A percentile compares a stretch with the other conserved stretches of the same genome.
Evolutionary conservation across 345 rosid species (phyloP).

Genomic region (Rhodomyrtus tomentosa): DNA sequence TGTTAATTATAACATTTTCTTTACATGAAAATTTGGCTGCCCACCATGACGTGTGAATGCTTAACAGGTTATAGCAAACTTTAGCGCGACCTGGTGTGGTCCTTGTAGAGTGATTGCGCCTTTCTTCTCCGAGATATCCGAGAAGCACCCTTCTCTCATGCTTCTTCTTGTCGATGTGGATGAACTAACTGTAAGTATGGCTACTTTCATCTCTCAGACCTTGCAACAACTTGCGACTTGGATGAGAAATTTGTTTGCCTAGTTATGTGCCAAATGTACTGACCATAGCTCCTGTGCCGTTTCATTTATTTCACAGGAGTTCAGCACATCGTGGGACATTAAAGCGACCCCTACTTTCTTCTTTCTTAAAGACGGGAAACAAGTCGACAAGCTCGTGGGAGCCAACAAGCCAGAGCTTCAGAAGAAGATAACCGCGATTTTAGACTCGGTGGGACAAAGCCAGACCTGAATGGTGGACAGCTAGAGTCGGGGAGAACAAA

Average conservation of each 20-base stretch:
- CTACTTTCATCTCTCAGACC: background rate
- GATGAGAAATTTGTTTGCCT: background rate
- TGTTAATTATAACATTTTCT: background rate
- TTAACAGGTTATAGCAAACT: conserved; percentile 65
- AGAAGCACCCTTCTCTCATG: conserved; percentile 55
- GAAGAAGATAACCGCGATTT: conserved; percentile 45
- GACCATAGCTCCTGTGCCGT: background rate
- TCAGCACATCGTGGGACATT: conserved; percentile 79
- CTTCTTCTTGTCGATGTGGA: conserved; percentile 75
- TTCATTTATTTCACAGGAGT: conserved; percentile 34
- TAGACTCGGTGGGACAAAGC: conserved; percentile 13
- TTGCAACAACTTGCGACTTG: background rate
- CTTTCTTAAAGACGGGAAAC: conserved; percentile 75
- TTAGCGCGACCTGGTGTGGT: conserved; percentile 88
- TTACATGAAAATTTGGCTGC: background rate
- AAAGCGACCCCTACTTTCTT: conserved; percentile 89
- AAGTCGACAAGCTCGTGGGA: conserved; percentile 77
- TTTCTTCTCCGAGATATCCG: conserved; percentile 50
- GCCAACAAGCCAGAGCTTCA: conserved; percentile 79
- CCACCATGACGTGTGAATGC: background rate
- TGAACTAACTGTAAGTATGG: conserved; percentile 55
- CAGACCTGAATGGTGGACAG: background rate
- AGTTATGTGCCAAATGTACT: background rate
- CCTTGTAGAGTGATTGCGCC: conserved; percentile 74
- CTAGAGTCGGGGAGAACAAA: background rate